phyloP scores from a whole-genome alignment of 2,329 filamentous ascomycete species.

The Taxawa tesnikishii region DNA sequence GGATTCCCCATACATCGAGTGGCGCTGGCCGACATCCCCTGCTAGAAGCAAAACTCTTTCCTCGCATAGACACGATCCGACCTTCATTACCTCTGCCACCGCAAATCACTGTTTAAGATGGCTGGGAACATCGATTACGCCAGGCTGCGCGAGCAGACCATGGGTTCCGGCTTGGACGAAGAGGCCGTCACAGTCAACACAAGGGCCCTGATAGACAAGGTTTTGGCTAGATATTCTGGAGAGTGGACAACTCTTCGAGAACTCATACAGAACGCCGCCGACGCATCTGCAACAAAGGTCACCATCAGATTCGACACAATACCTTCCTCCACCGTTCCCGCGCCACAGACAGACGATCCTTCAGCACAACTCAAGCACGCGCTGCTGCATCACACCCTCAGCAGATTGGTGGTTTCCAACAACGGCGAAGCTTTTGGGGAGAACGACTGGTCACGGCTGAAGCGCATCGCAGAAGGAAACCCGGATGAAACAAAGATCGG shows the following conservation, averaged over 20 bases:
- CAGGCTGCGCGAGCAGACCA: slow-evolving; percentile 71
- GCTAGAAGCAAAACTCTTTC: too few relatives aligned
- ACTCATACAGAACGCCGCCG: slow-evolving; percentile 95
- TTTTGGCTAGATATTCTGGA: slow-evolving; percentile 88
- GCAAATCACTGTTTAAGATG: slow-evolving; percentile 3
- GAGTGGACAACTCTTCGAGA: slow-evolving; percentile 85
- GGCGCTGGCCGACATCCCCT: too few relatives aligned
- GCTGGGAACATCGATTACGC: slow-evolving; percentile 39
- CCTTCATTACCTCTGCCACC: not conserved
- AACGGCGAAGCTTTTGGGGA: slow-evolving; percentile 78
- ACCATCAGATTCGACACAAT: slow-evolving; percentile 85
- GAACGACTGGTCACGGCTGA: slow-evolving; percentile 86
- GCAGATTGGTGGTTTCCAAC: slow-evolving; percentile 81
- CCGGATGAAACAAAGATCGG: slow-evolving; percentile 98
- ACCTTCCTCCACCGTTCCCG: slow-evolving; percentile 66
- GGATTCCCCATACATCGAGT: too few relatives aligned
- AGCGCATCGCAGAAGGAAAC: slow-evolving; percentile 97
- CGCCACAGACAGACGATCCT: slow-evolving; percentile 51
- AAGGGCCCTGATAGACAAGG: slow-evolving; percentile 91
- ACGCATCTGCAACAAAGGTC: slow-evolving; percentile 82
- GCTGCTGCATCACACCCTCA: slow-evolving; percentile 73
- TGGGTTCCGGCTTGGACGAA: slow-evolving; percentile 78
- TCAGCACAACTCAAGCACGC: slow-evolving; percentile 71
- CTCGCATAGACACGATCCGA: too few relatives aligned
- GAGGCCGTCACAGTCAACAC: slow-evolving; percentile 98